These are phyloP conservation scores for Chalciporus piperatus DNA, from an alignment of 768 basidiomycete species.

Conservation along the genomic window DNA sequence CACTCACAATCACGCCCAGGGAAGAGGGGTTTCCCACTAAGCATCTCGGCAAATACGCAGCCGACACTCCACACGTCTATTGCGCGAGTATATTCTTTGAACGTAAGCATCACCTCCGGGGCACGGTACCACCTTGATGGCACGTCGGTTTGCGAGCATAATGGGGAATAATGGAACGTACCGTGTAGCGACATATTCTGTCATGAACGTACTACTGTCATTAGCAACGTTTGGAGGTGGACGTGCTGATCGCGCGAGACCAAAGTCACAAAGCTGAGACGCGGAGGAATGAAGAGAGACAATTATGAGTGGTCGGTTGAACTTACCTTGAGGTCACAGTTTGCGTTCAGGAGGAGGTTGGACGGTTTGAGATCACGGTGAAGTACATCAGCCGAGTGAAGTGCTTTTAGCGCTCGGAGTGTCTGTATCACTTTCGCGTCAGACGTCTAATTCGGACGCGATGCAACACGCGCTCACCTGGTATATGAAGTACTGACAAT, in stretches of 20 bases:
- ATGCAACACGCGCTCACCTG: slow-evolving; percentile 50
- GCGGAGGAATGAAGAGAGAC: slow-evolving; percentile 1
- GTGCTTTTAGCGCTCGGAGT: slow-evolving; percentile 87
- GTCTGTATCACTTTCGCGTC: slow-evolving; percentile 45
- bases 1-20: slow-evolving; percentile 85
- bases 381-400: slow-evolving; percentile 93
- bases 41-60: slow-evolving; percentile 88
- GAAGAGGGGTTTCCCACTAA: slow-evolving; percentile 88
- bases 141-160: slow-evolving; percentile 1
- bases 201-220: slow-evolving; percentile 80
- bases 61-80: slow-evolving; percentile 89
- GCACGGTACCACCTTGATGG: slow-evolving; percentile 86
- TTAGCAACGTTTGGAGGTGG: slow-evolving; percentile 71
- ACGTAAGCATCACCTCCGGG: slow-evolving; percentile 97
- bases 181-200: slow-evolving; percentile 95
- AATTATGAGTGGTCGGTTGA: neutral
- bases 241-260: slow-evolving; percentile 76
- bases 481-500: slow-evolving; percentile 97
- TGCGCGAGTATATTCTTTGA: slow-evolving; percentile 90
- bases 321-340: slow-evolving; percentile 89
- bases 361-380: slow-evolving; percentile 96
- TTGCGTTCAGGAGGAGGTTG: slow-evolving; percentile 92
- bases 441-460: slow-evolving; percentile 1
- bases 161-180: slow-evolving; percentile 27
- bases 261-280: slow-evolving; percentile 77